Base-by-base conservation (phyloP, 805 yeast species). In the Pichia thaimueangensis region DNA sequence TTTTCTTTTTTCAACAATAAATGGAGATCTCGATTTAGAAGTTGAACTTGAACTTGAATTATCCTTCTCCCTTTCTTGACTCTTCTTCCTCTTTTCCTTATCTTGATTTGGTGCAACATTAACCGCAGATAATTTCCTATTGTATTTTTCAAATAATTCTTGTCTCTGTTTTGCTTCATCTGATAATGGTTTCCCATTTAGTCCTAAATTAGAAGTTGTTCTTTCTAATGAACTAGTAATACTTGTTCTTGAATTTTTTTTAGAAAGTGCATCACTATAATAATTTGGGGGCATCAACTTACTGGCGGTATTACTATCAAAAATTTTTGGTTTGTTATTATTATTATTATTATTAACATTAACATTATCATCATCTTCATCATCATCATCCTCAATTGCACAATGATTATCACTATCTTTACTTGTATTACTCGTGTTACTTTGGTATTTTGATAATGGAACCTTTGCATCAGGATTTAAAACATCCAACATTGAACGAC, bases 61-160 rank as follows among this genome's bases (percentile, higher is more conserved):
- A n/a, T n/a, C n/a, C n/a, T n/a, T n/a, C n/a, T n/a, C n/a, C n/a
- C n/a, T n/a, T n/a, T n/a, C n/a, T n/a, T n/a, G n/a, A n/a, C n/a
- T n/a, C n/a, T n/a, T n/a, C n/a, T n/a, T n/a, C n/a, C n/a, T n/a
- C n/a, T n/a, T n/a, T n/a, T n/a, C n/a, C n/a, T n/a, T n/a, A n/a
- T n/a, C n/a, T n/a, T n/a, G n/a, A n/a, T n/a, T n/a, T n/a, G 51
- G 39, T 6, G 16, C 37, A 15, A 39, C 43, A 13, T 52, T 50
- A 10, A 53, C 53, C n/a, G 57, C 49, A n/a, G 57, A 50, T 49
- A 60, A 48, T 30, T 63, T 48, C 22, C 62, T 40, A 21, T 60
- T 52, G 41, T 60, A 60, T 34, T 57, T 58, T 16, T 59, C 64
- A 36, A 60, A 52, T 15, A 60, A 49, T n/a, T 60, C 50, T 20